Conservation (phyloP, 352 stramenopile genomes). For the Nothophytophthora sp. region DNA sequence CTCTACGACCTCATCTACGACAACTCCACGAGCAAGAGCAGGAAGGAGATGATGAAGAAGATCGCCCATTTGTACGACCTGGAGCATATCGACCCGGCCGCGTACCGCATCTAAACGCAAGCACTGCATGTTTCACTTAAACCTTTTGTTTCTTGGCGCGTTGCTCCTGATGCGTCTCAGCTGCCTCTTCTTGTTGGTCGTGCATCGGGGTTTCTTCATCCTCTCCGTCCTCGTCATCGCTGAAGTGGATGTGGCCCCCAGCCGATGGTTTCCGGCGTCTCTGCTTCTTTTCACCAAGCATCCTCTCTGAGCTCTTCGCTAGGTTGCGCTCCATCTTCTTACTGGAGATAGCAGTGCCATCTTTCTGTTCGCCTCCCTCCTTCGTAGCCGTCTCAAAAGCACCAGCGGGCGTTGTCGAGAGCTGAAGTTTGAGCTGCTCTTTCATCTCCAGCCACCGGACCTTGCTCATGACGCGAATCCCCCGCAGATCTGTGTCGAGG, state of each 20-base stretch:
- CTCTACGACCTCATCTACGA: conserved; percentile 82
- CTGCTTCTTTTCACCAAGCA: conserved; percentile 25
- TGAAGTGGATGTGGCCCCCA: conserved; percentile 46
- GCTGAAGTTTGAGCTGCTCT: conserved; percentile 55
- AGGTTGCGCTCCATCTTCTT: not conserved
- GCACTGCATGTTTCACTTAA: conserved; percentile 6
- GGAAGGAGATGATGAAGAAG: conserved; percentile 87
- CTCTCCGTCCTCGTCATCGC: conserved; percentile 23
- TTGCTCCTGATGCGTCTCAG: not conserved
- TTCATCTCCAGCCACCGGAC: conserved; percentile 61
- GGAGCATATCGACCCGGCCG: conserved; percentile 66
- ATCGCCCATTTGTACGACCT: conserved; percentile 73
- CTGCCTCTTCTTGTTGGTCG: not conserved
- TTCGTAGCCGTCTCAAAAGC: not conserved
- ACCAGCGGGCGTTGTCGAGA: conserved; percentile 12
- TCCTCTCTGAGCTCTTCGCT: conserved; percentile 4
- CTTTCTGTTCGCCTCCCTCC: not conserved
- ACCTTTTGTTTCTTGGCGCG: conserved; percentile 27
- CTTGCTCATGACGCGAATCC: conserved; percentile 65
- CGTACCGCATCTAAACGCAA: conserved; percentile 67
- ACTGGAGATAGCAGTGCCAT: not conserved
- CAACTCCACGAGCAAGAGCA: conserved; percentile 71
- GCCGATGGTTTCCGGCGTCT: conserved; percentile 9
- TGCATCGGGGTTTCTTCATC: conserved; percentile 8
- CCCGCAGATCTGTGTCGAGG: conserved; percentile 22